Percentiles rank a stretch among this genome's conserved stretches.
Evolutionary conservation across 2,329 filamentous ascomycete species (phyloP).

Genomic region (Penicillium fuscoglaucum): DNA sequence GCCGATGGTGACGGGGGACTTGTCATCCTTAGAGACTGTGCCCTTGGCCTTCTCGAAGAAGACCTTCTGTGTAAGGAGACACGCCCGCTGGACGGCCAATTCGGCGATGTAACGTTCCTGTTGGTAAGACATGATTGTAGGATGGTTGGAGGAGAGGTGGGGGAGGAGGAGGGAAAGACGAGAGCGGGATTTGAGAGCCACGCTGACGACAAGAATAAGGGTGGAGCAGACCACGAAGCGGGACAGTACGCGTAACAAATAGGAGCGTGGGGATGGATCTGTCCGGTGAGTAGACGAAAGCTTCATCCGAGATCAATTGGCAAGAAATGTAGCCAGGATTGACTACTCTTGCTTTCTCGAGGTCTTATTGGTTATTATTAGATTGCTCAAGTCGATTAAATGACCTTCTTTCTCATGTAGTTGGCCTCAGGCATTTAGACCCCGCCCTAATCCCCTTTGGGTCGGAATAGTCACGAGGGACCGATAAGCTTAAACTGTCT

Average conservation of each 20-base stretch:
- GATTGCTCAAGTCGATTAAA: background rate
- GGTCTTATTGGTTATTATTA: background rate
- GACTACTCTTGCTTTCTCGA: conserved; percentile 1
- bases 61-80: conserved; percentile 72
- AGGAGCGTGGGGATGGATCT: conserved; percentile 20
- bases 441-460: conserved; percentile 24
- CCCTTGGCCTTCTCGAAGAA: conserved; percentile 91
- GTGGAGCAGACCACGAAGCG: conserved; percentile 38
- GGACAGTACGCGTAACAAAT: conserved; percentile 30
- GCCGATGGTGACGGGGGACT: conserved; percentile 94
- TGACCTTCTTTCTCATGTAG: background rate
- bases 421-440: conserved; percentile 1
- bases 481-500: conserved; percentile 10
- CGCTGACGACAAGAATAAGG: conserved; percentile 46
- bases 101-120: conserved; percentile 81
- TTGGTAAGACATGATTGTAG: conserved; percentile 58
- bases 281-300: conserved; percentile 19
- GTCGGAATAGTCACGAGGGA: conserved; percentile 14
- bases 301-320: conserved; percentile 21
- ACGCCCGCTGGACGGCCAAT: conserved; percentile 82
- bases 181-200: conserved; percentile 40
- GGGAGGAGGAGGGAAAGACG: conserved; percentile 44
- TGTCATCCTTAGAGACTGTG: conserved; percentile 90
- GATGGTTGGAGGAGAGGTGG: conserved; percentile 27
- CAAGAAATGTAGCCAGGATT: background rate